A percentile compares a stretch with the other conserved stretches of the same genome.
These are phyloP conservation scores for Acanthochlamys bracteata DNA, from an alignment of 106 monocot species.

Conservation along the genomic window DNA sequence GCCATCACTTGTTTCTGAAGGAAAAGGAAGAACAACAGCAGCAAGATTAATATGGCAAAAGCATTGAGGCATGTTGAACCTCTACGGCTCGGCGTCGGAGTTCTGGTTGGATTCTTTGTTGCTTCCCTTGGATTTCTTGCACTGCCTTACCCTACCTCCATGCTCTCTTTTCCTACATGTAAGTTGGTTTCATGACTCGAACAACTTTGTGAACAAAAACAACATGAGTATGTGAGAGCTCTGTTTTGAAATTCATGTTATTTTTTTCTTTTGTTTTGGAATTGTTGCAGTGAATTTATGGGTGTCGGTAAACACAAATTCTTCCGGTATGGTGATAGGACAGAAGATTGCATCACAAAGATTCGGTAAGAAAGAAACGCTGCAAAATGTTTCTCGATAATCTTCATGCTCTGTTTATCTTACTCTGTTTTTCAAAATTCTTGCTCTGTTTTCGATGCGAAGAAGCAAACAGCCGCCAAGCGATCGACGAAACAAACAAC, in stretches of 20 bases:
- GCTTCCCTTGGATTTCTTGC: conserved; percentile 12
- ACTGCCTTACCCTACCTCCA: not conserved
- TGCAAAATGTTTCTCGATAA: no score
- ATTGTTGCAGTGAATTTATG: not conserved
- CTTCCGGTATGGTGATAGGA: not conserved
- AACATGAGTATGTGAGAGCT: not conserved
- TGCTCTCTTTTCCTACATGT: conserved; percentile 10
- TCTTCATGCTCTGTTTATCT: no score
- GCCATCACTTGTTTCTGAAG: no score
- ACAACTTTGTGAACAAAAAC: no score
- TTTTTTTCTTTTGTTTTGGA: not conserved
- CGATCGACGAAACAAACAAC: conserved; percentile 6
- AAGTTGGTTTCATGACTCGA: no score
- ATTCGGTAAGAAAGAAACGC: not conserved
- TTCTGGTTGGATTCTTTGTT: conserved; percentile 21
- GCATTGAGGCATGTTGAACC: conserved; percentile 12
- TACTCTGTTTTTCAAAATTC: not conserved
- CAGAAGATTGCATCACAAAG: not conserved
- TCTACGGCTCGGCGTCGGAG: conserved; percentile 8
- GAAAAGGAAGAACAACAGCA: conserved; percentile 9
- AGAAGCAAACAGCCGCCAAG: not conserved
- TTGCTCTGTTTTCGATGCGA: no score
- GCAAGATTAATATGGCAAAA: conserved; percentile 8
- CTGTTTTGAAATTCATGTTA: no score
- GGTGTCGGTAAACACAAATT: not conserved